Evolutionary conservation across 768 basidiomycete genomes (phyloP).

Genomic region (Pluteus cervinus): DNA sequence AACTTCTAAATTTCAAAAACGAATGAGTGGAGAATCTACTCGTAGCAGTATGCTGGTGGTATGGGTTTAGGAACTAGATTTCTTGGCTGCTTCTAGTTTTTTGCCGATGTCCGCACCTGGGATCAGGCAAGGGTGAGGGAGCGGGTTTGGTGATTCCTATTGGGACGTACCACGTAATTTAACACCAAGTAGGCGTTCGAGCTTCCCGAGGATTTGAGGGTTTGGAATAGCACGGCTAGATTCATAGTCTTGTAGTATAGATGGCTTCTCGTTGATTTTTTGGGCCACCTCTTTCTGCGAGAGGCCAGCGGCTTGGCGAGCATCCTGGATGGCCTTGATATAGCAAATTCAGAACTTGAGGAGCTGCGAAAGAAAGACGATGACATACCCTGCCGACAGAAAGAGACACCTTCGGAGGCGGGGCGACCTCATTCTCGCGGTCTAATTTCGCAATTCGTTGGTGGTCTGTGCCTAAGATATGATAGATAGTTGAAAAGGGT

Average conservation of each 20-base stretch:
- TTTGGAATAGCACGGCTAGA: conserved; percentile 83
- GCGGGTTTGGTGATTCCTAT: background rate
- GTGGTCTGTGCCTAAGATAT: conserved; percentile 85
- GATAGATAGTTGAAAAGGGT: background rate
- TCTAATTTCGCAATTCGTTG: conserved; percentile 92
- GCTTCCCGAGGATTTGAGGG: conserved; percentile 79
- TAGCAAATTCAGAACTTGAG: conserved; percentile 2
- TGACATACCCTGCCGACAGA: conserved; percentile 66
- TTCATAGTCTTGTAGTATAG: conserved; percentile 85
- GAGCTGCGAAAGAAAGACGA: conserved; percentile 6
- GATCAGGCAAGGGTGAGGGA: conserved; percentile 7
- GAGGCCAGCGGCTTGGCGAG: conserved; percentile 69
- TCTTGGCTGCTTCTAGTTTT: conserved; percentile 76
- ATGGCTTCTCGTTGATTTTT: conserved; percentile 91
- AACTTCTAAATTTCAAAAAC: background rate
- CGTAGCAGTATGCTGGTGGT: background rate
- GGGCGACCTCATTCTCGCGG: conserved; percentile 92
- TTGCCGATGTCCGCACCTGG: conserved; percentile 79
- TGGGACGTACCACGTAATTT: conserved; percentile 77
- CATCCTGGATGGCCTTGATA: conserved; percentile 71
- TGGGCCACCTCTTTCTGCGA: conserved; percentile 92
- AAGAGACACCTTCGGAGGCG: conserved; percentile 73
- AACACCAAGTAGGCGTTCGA: conserved; percentile 79
- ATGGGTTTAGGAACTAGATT: conserved; percentile 18
- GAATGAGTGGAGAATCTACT: background rate